Conservation (phyloP, 139 green algal species). For the Picochlorum costavermella region DNA sequence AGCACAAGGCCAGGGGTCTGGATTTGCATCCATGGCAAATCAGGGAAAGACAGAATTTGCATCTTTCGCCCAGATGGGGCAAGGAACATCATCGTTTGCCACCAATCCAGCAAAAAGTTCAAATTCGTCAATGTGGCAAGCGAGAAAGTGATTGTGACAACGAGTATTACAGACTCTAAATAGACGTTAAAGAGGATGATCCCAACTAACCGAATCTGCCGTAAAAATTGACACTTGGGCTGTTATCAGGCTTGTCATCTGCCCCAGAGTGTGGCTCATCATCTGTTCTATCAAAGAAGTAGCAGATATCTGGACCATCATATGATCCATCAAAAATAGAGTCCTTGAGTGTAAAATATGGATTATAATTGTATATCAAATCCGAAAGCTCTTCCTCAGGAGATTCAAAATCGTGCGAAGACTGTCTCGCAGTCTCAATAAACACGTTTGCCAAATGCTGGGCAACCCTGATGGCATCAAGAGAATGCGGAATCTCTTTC, state of each 20-base stretch:
- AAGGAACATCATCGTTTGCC: too few species aligned
- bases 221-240: slow-evolving; percentile 2
- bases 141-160: too few species aligned
- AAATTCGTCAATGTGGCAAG: too few species aligned
- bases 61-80: background rate
- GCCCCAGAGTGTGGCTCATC: slow-evolving; percentile 7
- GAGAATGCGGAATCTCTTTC: slow-evolving; percentile 55
- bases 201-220: background rate
- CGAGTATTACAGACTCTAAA: too few species aligned
- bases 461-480: slow-evolving; percentile 55
- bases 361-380: slow-evolving; percentile 62
- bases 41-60: background rate
- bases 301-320: slow-evolving; percentile 38
- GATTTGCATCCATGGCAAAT: background rate
- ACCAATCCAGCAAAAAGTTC: too few species aligned
- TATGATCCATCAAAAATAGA: slow-evolving; percentile 60
- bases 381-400: slow-evolving; percentile 66
- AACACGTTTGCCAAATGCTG: slow-evolving; percentile 68
- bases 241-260: slow-evolving; percentile 7
- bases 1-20: slow-evolving; percentile 1
- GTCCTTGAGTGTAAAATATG: slow-evolving; percentile 54
- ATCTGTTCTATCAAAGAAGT: slow-evolving; percentile 8
- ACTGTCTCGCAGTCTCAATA: slow-evolving; percentile 48
- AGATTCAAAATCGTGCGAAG: slow-evolving; percentile 50
- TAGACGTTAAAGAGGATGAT: too few species aligned